Base-by-base conservation (phyloP, 805 yeast genomes). In the Metschnikowia dekortorum region DNA sequence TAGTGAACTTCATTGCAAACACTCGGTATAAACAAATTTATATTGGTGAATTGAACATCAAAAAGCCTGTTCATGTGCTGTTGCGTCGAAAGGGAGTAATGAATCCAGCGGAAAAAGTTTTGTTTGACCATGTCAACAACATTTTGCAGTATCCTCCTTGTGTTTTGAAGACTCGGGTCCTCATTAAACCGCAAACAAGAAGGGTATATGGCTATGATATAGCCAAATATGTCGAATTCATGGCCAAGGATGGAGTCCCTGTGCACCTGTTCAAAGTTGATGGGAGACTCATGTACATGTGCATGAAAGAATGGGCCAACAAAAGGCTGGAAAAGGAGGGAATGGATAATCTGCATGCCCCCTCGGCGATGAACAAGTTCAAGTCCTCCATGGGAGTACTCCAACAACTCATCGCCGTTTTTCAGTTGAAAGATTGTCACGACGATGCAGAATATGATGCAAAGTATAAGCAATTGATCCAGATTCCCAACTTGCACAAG, bases 161-260 rank as follows among this genome's bases (percentile, higher is more conserved):
- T 34, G 39, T 44, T 26, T 11, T 14, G 4, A 35, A 35, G 22
- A 6, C 38, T 33, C n/a, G 35, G 5, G 13, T 35, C 22, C 14
- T 14, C 22, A 10, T 14, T 6, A 35, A 14, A 35, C n/a, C 38
- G 16, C 8, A 14, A 16, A 35, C 37, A 44, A 44, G 33, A 36
- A 8, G 50, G 30, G 41, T 13, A n/a, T 48, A 48, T 38, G n/a
- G 39, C 5, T 48, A 48, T 37, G 42, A 41, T 29, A 48, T 42
- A 7, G 36, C 43, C 8, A 35, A 37, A 16, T 48, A 31, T 26
- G 43, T 48, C 6, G 14, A 29, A 10, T 48, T 10, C 29, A 37
- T 42, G 47, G 46, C 50, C 8, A 34, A 36, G 3, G 30, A 30
- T 11, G 28, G 2, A 8, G 9, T 36, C 16, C 4, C 34, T 16